A percentile compares a stretch with the other conserved stretches of the same genome.
These are phyloP conservation scores for Alternaria sp. DNA, from an alignment of 2,329 filamentous ascomycete species.

Conservation along the genomic window DNA sequence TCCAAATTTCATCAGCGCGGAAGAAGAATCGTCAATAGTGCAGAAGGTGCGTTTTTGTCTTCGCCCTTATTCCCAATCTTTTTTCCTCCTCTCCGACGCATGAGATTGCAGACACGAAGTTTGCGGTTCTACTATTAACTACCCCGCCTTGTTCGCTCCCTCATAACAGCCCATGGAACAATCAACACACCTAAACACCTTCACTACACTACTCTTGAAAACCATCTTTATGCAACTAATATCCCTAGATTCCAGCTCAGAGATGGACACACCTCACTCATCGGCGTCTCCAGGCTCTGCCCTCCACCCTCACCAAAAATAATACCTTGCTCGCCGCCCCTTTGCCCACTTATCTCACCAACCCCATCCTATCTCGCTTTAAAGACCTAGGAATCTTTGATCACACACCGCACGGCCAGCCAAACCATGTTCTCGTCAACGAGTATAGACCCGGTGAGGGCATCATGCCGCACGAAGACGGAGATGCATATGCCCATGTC, in stretches of 20 bases:
- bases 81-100: not conserved
- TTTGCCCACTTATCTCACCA: slow-evolving; percentile 77
- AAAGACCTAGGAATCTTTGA: slow-evolving; percentile 61
- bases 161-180: not conserved
- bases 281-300: slow-evolving; percentile 89
- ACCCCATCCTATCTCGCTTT: slow-evolving; percentile 72
- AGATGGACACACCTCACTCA: slow-evolving; percentile 90
- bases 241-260: slow-evolving; percentile 57
- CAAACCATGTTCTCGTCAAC: slow-evolving; percentile 94
- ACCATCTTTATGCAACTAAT: not conserved
- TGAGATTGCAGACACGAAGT: not conserved
- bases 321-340: slow-evolving; percentile 77
- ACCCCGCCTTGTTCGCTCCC: not conserved
- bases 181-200: not conserved
- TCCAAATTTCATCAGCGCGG: slow-evolving; percentile 78
- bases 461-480: slow-evolving; percentile 98
- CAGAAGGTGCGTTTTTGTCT: slow-evolving; percentile 65
- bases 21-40: slow-evolving; percentile 77
- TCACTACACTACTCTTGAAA: no score
- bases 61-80: not conserved
- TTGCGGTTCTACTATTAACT: not conserved
- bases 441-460: slow-evolving; percentile 88
- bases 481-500: slow-evolving; percentile 82
- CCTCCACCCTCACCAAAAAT: slow-evolving; percentile 76
- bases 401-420: slow-evolving; percentile 74